Percentiles rank a stretch among this genome's conserved stretches.
Conservation (phyloP, 2,329 filamentous ascomycete genomes). For the Neonectria coccinea region DNA sequence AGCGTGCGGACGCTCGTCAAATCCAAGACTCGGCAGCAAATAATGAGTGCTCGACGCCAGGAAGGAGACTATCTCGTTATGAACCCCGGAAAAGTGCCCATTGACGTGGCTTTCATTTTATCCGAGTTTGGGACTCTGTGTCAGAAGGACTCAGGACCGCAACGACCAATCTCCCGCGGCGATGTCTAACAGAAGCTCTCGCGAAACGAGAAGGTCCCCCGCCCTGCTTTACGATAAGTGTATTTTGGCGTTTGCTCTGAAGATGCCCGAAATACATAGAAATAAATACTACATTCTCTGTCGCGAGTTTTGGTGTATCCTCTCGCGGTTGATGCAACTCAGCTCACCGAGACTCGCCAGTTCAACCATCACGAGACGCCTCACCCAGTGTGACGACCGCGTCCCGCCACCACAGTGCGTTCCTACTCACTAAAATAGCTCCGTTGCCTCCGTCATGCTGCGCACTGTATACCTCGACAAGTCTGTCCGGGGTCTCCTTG, state of each 20-base stretch:
- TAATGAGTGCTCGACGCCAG: constrained; percentile 29
- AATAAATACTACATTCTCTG: neutral
- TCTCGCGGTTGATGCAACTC: neutral
- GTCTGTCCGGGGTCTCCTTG: constrained; percentile 8
- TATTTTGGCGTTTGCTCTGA: constrained; percentile 10
- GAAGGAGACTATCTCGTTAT: constrained; percentile 21
- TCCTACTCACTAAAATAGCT: constrained; percentile 2
- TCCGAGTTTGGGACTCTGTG: constrained; percentile 26
- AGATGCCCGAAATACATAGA: constrained; percentile 21
- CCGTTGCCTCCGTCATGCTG: neutral
- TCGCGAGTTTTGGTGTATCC: neutral
- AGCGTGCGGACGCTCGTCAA: constrained; percentile 29
- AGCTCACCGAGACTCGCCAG: neutral
- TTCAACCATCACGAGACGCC: neutral
- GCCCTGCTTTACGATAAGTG: constrained; percentile 5
- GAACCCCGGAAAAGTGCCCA: neutral
- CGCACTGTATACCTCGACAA: constrained; percentile 40
- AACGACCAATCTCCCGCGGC: neutral
- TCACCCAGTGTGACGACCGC: constrained; percentile 9
- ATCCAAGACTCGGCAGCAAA: constrained; percentile 19
- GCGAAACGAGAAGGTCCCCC: neutral
- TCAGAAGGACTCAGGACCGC: constrained; percentile 14
- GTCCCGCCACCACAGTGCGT: constrained; percentile 40
- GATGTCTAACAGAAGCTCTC: constrained; percentile 1
- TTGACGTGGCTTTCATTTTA: constrained; percentile 19